Evolutionary conservation across 306 rosid species (phyloP), one percentile per base, ranked within the genome.

Genomic region (Vicia villosa): DNA sequence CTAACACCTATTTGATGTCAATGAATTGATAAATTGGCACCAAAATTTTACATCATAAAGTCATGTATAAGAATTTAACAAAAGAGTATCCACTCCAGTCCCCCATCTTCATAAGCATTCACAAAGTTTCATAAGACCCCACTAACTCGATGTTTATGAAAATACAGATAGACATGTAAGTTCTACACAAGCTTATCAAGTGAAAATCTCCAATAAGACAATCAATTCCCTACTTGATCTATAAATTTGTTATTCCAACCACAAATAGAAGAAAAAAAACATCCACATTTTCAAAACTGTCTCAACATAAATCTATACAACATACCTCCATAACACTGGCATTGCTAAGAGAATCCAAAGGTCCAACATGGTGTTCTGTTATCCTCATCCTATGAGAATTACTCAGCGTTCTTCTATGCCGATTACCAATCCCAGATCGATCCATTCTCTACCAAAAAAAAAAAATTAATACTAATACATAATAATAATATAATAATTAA

Each of bases 291-390:
- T 41, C 28, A 10, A 67, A 15, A 12, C 36, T 20, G 22, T 40
- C 4, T 14, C 14, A 54, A 9, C 49, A 45, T 73, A 50, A 73
- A 61, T 15, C 20, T 16, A 74, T 34, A 64, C 19, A 17, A 30
- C 22, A 34, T 84, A 91, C 97, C 97, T 91, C 99, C 96, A 95
- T 91, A 65, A 89, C 41, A 84, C 97, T 95, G 50, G 85, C 93
- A 82, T 86, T 89, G 81, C 97, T 90, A 40, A 72, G 77, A 52
- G 95, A 83, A 67, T 95, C 92, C 32, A 83, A 73, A 36, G 86
- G 84, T 8, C 91, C 96, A 26, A 73, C 70, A 68, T 74, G 88
- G 52, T 86, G 85, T 16, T 91, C 95, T 10, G 79, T 34, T 49
- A 85, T 70, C 80, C 89, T 86, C 57, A 67, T 81, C 79, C 77